phyloP scores from a whole-genome alignment of 2,329 filamentous ascomycete species.

The Pseudogymnoascus sp. region DNA sequence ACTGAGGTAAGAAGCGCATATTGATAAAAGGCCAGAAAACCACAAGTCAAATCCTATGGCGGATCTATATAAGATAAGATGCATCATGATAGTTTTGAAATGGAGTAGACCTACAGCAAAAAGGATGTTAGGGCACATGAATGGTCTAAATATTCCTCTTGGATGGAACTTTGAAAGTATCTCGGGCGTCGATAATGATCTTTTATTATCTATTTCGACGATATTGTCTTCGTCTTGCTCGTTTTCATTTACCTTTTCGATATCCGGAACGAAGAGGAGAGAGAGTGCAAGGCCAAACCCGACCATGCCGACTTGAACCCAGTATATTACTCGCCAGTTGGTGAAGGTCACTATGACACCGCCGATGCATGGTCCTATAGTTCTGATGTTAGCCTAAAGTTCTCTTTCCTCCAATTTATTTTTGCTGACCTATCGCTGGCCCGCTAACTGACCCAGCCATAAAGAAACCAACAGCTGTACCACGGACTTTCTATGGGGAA shows the following conservation, averaged over 20 bases:
- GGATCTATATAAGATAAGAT: not conserved
- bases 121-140: slow-evolving; percentile 22
- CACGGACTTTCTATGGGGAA: slow-evolving; percentile 29
- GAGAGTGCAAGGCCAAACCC: slow-evolving; percentile 25
- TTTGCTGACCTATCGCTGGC: slow-evolving; percentile 28
- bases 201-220: not conserved
- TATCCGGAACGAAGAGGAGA: slow-evolving; percentile 22
- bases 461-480: slow-evolving; percentile 37
- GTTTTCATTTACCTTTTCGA: not conserved
- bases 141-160: slow-evolving; percentile 17
- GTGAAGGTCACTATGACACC: slow-evolving; percentile 28
- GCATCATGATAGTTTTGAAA: not conserved
- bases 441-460: slow-evolving; percentile 36
- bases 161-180: slow-evolving; percentile 21
- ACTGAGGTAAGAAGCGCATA: slow-evolving; percentile 55
- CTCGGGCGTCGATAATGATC: not conserved
- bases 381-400: not conserved
- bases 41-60: slow-evolving; percentile 14
- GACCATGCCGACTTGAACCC: slow-evolving; percentile 29
- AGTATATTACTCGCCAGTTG: slow-evolving; percentile 27
- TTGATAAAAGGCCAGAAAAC: slow-evolving; percentile 22
- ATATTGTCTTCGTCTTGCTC: not conserved
- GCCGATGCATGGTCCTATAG: slow-evolving; percentile 25
- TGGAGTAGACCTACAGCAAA: slow-evolving; percentile 18
- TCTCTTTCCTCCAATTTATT: slow-evolving; percentile 10